Base-by-base conservation (phyloP, 2,329 filamentous ascomycete genomes). In the Nakataea oryzae region DNA sequence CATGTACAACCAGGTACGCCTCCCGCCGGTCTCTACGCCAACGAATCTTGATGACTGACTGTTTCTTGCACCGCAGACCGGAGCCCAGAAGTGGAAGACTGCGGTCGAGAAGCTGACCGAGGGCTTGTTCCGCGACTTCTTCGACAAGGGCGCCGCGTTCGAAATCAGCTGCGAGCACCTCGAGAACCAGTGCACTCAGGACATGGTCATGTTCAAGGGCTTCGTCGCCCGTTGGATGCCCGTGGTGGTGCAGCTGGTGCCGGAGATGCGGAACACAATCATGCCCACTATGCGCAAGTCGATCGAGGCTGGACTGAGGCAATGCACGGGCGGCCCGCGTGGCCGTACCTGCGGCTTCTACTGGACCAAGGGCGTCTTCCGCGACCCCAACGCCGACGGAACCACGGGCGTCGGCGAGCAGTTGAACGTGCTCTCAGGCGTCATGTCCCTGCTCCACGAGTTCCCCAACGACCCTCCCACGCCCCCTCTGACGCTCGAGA, bases 201-300 rank as follows among this genome's bases (percentile, higher is more conserved):
- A 93, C 68, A 89, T 91, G 78, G 74, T 84, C 63, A 84, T 84
- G 2, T 92, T 88, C 81, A 90, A 90, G 73, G 87, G 87, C 41
- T 86, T 86, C 63, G 76, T 90, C 21, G 80, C 85, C 66, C 81
- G 86, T 56, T 89, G 86, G 85, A 76, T 91, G 66, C 79, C 83
- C 3, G 78, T 81, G 27, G 79, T 82, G 1, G 81, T 83, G 2
- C 79, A 87, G 66, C 62, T 90, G 24, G 86, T 84, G 0, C 87
- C 88, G 0, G 80, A 79, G 57, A 85, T 82, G 1, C 73, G 73
- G 50, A 73, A 79, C 1, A 74, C 70, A 17, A 85, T 91, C 65
- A 74, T 82, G 62, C 80, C 84, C 0, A 79, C 83, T 30, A 76
- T 91, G 8, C 74, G 76, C 62, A 79, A 75, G 0, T 88, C 86